Base-by-base conservation (phyloP, 441 rosid species). In the Gossypium lobatum region DNA sequence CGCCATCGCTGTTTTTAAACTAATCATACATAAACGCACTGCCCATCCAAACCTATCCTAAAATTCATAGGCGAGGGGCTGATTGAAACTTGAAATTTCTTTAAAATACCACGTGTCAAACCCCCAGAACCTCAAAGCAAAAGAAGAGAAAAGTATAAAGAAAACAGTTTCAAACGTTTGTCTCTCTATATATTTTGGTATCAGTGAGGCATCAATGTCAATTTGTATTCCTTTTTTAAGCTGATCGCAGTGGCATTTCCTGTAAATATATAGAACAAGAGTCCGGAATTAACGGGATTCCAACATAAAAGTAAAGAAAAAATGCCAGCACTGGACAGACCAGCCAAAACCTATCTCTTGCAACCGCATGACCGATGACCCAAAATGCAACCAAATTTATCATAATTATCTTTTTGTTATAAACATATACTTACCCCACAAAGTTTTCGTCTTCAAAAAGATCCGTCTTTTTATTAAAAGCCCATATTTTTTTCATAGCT, bases 1-100 rank as follows among this genome's bases (percentile, higher is more conserved):
- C 2, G 0, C 0, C 0, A 34, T 0, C 0, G 0, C 0, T 1
- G 1, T 31, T 31, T 31, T 31, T 31, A 31, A 0, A 4, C 0
- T 28, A 28, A 28, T 28, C 1, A 0, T 1, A 28, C 0, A 0
- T 28, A 4, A 28, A 4, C 6, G 0, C 1, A 28, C 0, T 1
- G 0, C 0, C 5, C 1, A 28, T 28, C 34, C 4, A 28, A 31
- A 6, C 8, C 0, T 0, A 34, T 0, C 2, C 1, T 1, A 1
- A 34, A 6, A 28, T 6, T 34, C 2, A 6, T 34, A 34, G 8
- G 2, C 0, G 17, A 4, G 17, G 8, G 13, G 31, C 54, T 11
- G 21, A 54, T 17, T 59, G 34, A 10, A 70, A 17, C 63, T 70
- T 39, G 13, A 48, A 3, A 68, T 4, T 64, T 37, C n/a, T 14